Evolutionary conservation across 2,329 filamentous ascomycete species (phyloP).

Genomic region (Hypoxylon sp.): DNA sequence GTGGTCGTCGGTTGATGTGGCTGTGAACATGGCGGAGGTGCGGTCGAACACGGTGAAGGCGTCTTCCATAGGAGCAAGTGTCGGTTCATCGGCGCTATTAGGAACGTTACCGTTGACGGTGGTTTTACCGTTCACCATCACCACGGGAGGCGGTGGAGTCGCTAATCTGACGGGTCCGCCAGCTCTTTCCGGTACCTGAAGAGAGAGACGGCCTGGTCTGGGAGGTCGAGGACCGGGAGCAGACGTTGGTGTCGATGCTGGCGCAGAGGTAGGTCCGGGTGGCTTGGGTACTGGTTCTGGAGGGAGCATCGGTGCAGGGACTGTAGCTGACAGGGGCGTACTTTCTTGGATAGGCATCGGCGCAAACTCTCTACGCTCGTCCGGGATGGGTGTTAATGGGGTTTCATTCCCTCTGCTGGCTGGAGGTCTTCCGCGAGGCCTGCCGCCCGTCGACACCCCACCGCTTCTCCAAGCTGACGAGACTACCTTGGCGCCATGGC

Average conservation of each 20-base stretch:
- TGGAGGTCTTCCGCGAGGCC: conserved; percentile 82
- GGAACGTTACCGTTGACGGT: conserved; percentile 33
- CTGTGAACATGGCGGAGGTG: conserved; percentile 44
- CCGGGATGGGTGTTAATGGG: conserved; percentile 75
- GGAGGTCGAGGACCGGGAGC: conserved; percentile 40
- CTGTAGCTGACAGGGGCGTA: conserved; percentile 37
- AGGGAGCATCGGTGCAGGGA: conserved; percentile 46
- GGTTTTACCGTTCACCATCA: conserved; percentile 64
- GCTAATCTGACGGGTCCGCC: conserved; percentile 72
- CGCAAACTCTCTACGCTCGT: conserved; percentile 65
- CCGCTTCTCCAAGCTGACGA: conserved; percentile 89
- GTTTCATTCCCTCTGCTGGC: conserved; percentile 73
- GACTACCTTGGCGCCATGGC: conserved; percentile 85
- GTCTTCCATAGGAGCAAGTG: conserved; percentile 20
- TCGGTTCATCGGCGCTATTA: conserved; percentile 24
- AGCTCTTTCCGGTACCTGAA: conserved; percentile 72
- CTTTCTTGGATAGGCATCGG: conserved; percentile 45
- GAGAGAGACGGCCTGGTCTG: conserved; percentile 65
- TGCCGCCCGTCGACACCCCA: conserved; percentile 71
- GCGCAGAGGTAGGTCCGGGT: conserved; percentile 41
- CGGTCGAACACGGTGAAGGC: conserved; percentile 45
- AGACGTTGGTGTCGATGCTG: conserved; percentile 37
- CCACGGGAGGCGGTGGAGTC: conserved; percentile 65
- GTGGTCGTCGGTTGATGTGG: conserved; percentile 37
- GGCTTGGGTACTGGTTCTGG: conserved; percentile 43